Evolutionary conservation across 176 grass and related monocot species (phyloP), one percentile per base, ranked within the genome.

Genomic region (Eragrostis nindensis): DNA sequence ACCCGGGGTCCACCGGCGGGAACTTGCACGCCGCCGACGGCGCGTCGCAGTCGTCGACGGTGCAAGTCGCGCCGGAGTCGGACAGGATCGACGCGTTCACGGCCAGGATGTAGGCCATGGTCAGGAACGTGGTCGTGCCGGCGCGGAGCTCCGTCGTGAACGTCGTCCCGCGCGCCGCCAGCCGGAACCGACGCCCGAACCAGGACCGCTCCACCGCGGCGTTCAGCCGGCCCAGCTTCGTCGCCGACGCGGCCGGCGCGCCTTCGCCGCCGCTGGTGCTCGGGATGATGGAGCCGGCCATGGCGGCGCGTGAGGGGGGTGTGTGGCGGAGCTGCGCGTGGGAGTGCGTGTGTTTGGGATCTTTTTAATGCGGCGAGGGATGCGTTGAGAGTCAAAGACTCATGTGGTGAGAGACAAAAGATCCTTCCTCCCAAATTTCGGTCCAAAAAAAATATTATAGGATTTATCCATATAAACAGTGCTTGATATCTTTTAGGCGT

Each of bases 21-120:
- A 92, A 96, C 70, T 88, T 92, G 79, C 93, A 96, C 10, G 43
- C 53, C 0, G 86, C 71, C 1, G 87, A 88, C 0, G 82, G 93
- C 18, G 50, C 36, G 14, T 57, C 50, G 85, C 90, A 96, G 86
- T 95, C 93, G 17, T 83, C 75, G 5, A 78, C 56, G 5, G 87
- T 78, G 77, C 93, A 95, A 0, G 93, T 96, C 13, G 87, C 93
- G 7, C 93, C 93, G 1, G 93, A 96, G 82, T 96, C 90, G 19
- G 90, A 69, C 21, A 96, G 79, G 84, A 96, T 96, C 68, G 93
- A 92, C 14, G 93, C 90, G 82, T 96, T 96, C 0, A 92, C 90
- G 29, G 93, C 93, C 18, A 96, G 90, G 79, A 96, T 96, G 80
- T 96, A 96, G 0, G 93, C 87, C 93, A 96, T 96, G 45, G 93